phyloP scores from a whole-genome alignment of 768 basidiomycete genomes.

The Sistotremastrum suecicum region DNA sequence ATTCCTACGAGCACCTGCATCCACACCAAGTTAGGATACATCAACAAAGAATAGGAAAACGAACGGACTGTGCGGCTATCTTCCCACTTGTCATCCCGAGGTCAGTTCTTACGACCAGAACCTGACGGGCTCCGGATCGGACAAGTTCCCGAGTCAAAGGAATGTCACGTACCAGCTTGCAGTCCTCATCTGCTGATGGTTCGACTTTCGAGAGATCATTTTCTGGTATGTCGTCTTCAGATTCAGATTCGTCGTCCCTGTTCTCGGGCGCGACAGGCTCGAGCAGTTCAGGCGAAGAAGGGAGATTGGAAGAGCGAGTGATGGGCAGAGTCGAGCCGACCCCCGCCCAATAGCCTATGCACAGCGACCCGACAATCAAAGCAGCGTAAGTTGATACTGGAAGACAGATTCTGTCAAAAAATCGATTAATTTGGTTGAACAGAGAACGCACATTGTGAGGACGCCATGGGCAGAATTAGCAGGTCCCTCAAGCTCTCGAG shows the following conservation, averaged over 20 bases:
- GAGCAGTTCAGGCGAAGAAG: neutral
- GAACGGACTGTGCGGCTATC: slow-evolving; percentile 59
- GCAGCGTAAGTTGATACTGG: slow-evolving; percentile 8
- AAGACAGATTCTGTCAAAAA: neutral
- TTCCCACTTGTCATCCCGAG: slow-evolving; percentile 30
- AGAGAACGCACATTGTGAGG: too few species aligned
- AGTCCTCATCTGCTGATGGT: slow-evolving; percentile 30
- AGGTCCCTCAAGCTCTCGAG: too few species aligned
- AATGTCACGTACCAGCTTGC: slow-evolving; percentile 37
- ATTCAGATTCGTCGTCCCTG: slow-evolving; percentile 12
- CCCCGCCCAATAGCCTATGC: slow-evolving; percentile 29
- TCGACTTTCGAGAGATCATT: slow-evolving; percentile 14
- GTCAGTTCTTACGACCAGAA: slow-evolving; percentile 39
- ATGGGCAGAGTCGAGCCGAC: slow-evolving; percentile 12
- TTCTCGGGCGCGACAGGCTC: neutral
- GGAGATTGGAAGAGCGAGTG: slow-evolving; percentile 2
- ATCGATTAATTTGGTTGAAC: too few species aligned
- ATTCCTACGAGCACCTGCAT: slow-evolving; percentile 32
- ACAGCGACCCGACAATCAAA: slow-evolving; percentile 21
- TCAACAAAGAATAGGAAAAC: neutral
- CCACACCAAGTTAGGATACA: slow-evolving; percentile 6
- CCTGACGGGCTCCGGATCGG: slow-evolving; percentile 19
- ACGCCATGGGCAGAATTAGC: too few species aligned
- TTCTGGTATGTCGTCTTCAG: slow-evolving; percentile 16
- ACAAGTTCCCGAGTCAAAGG: neutral